These are phyloP conservation scores for Candida incommunis DNA, from an alignment of 805 yeast genomes.

Conservation along the genomic window DNA sequence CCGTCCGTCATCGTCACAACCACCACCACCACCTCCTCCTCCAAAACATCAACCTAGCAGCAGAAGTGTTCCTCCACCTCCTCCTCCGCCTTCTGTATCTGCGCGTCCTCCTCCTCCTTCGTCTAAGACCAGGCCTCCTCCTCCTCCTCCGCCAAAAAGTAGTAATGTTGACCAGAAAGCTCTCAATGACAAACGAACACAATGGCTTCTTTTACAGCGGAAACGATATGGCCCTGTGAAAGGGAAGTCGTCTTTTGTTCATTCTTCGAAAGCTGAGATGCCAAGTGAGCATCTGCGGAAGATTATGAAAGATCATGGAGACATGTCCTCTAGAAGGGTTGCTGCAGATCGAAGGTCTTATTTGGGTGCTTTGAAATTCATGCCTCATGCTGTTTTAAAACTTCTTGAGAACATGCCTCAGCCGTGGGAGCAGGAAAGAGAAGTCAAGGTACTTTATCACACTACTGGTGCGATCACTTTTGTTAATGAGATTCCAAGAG, in stretches of 20 bases:
- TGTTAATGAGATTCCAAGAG: constrained; percentile 85
- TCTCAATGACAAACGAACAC: background rate
- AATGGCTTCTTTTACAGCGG: background rate
- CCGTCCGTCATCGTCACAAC: background rate
- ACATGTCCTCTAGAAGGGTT: constrained; percentile 63
- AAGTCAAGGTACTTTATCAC: constrained; percentile 81
- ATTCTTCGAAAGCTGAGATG: constrained; percentile 23
- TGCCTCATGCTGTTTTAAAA: constrained; percentile 91
- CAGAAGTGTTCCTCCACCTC: background rate
- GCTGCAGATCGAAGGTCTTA: constrained; percentile 78
- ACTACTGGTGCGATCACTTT: constrained; percentile 88
- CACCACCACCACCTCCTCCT: background rate
- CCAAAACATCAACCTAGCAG: background rate
- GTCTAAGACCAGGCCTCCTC: background rate
- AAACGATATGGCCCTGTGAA: background rate
- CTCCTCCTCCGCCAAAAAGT: background rate
- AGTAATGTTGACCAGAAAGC: background rate
- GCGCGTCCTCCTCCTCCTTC: background rate
- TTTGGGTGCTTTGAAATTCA: constrained; percentile 78
- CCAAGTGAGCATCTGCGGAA: constrained; percentile 89
- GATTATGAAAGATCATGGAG: constrained; percentile 72
- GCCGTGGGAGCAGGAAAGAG: constrained; percentile 88
- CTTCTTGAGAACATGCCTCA: constrained; percentile 93
- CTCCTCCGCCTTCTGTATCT: background rate
- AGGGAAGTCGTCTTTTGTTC: background rate